These are phyloP conservation scores for Annulohypoxylon maeteangense DNA, from an alignment of 495 filamentous ascomycete genomes.

Conservation along the genomic window DNA sequence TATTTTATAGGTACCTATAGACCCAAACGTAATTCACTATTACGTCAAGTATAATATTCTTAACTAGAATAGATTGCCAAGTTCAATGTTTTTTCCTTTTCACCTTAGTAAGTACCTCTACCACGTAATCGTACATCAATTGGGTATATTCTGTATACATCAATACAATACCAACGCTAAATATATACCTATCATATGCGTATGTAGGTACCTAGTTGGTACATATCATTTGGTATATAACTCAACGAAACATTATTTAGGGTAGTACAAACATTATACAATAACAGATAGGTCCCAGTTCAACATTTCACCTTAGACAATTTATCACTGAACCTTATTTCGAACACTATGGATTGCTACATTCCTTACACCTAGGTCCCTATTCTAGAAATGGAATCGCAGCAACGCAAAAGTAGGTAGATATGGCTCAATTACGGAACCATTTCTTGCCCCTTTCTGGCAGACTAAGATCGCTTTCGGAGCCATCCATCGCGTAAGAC, in stretches of 20 bases:
- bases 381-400: background rate
- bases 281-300: too few species aligned
- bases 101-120: background rate
- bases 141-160: background rate
- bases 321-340: too few species aligned
- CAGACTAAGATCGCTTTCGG: conserved; percentile 21
- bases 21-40: background rate
- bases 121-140: too few species aligned
- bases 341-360: too few species aligned
- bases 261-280: too few species aligned
- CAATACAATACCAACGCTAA: too few species aligned
- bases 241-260: too few species aligned
- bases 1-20: conserved; percentile 11
- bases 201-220: too few species aligned
- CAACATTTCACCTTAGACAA: too few species aligned
- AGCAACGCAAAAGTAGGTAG: background rate
- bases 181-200: background rate
- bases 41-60: conserved; percentile 10
- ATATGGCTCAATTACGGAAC: conserved; percentile 12
- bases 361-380: too few species aligned
- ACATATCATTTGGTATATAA: too few species aligned
- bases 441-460: conserved; percentile 1
- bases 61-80: conserved; percentile 1
- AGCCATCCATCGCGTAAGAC: conserved; percentile 19
- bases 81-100: background rate